Evolutionary conservation across 2,329 filamentous ascomycete species (phyloP), one percentile per base, ranked within the genome.

Genomic region (Fusarium graminum): DNA sequence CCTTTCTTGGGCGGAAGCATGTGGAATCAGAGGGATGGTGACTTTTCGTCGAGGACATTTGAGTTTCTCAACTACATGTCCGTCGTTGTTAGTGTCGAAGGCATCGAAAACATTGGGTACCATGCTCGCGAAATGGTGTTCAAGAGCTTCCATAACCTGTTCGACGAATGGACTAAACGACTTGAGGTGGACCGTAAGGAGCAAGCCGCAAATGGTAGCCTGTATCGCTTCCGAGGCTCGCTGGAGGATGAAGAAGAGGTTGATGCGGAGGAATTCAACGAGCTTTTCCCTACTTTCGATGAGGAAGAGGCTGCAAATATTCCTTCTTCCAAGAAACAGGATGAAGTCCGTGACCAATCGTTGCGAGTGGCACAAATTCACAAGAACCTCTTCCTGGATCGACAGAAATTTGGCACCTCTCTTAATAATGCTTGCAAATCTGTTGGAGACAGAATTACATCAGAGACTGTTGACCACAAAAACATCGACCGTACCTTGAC

Each of bases 161-260:
- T 94, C 72, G 80, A 88, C 16, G 85, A 93, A 49, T 99, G 94
- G 94, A 92, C 88, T 69, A 85, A 86, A 49, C 90, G 90, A 73
- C 85, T 97, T 3, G 86, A 90, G 52, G 83, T 88, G 19, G 94
- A 97, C 66, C 90, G 92, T 71, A 88, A 89, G 70, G 87, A 91
- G 44, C 88, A 91, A 68, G 90, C 91, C 17, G 85, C 87, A 28
- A 92, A 90, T 63, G 88, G 86, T 7, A 93, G 91, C 64, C 78
- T 97, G 38, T 99, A 97, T 77, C 90, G 89, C 19, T 97, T 95
- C 79, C 88, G 88, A 65, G 94, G 94, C 30, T 90, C 88, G 38
- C 80, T 87, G 38, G 91, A 94, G 62, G 90, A 94, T 45, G 88
- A 92, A 66, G 91, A 96, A 55, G 90, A 91, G 70, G 82, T 86